Evolutionary conservation across 169 alveolate genomes (phyloP), one percentile per base, ranked within the genome.

Genomic region (Eimeria acervulina): DNA sequence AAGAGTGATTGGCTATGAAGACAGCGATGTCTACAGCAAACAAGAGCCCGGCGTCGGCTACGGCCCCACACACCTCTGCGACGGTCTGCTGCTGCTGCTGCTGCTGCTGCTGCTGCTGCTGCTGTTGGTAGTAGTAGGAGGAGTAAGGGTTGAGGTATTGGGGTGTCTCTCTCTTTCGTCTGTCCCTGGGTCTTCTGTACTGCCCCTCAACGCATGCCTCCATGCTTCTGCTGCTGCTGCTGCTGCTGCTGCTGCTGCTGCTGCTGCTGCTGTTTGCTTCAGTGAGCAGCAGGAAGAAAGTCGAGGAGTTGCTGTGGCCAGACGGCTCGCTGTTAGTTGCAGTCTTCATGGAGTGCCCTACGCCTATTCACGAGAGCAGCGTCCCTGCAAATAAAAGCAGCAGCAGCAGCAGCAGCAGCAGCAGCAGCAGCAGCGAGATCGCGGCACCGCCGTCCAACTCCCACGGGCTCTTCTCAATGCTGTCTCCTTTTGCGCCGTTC

Each of bases 21-120:
- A 88, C 42, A 88, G 94, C 66, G 94, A 88, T 44, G 59, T 88
- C n/a, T 88, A 88, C 19, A 28, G 59, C 63, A 88, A 88, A 66
- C 61, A 88, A 21, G 94, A 88, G 28, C 94, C 94, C 4, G 94
- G 94, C 6, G 94, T 88, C 19, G 94, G 94, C 4, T 88, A 88
- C 33, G 94, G 94, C n/a, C 94, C 94, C 36, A 88, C 94, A 8
- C 94, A 88, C 19, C 55, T 47, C 5, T 47, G 55, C 12, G 55
- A 47, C 12, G 55, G 55, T 47, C 55, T 47, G 55, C 55, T 47
- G 55, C 55, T 47, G 55, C 55, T 47, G 55, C 55, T 47, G 55
- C 55, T 47, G 55, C 94, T 88, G 38, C 78, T 66, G 78, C 21
- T 23, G 28, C 78, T 66, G 78, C 78, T n/a, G 78, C 36, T 47